These are phyloP conservation scores for Pseudonectria buxi DNA, from an alignment of 2,329 filamentous ascomycete genomes.

Conservation along the genomic window DNA sequence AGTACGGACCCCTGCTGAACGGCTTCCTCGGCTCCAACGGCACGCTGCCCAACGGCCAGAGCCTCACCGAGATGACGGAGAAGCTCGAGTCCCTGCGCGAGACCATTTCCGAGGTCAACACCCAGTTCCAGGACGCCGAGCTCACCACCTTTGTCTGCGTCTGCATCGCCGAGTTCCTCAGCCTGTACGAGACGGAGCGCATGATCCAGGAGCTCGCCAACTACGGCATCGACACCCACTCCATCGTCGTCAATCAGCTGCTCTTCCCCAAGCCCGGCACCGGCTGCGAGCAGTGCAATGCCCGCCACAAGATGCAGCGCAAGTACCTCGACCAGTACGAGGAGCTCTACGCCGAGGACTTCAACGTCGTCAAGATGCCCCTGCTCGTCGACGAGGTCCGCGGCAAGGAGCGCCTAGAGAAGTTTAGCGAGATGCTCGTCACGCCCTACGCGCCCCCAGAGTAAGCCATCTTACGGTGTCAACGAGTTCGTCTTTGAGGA, in stretches of 20 bases:
- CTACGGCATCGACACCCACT: conserved; percentile 93
- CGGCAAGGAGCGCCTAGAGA: conserved; percentile 88
- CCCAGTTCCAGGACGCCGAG: conserved; percentile 94
- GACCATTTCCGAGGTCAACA: conserved; percentile 93
- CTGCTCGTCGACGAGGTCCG: conserved; percentile 90
- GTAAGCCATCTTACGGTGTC: conserved; percentile 25
- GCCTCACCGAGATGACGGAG: conserved; percentile 82
- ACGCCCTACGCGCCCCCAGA: conserved; percentile 66
- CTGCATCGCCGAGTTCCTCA: conserved; percentile 95
- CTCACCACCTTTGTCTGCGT: conserved; percentile 97
- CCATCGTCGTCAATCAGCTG: conserved; percentile 96
- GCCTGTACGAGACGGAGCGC: conserved; percentile 95
- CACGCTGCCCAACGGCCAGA: conserved; percentile 81
- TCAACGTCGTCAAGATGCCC: conserved; percentile 98
- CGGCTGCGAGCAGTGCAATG: conserved; percentile 90
- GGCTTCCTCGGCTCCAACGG: conserved; percentile 76
- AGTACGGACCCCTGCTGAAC: conserved; percentile 95
- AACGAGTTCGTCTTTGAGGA: background rate
- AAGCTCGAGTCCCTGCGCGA: conserved; percentile 91
- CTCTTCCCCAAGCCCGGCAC: conserved; percentile 83
- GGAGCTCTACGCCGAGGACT: conserved; percentile 90
- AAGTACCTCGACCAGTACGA: conserved; percentile 99
- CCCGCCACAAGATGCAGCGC: conserved; percentile 95
- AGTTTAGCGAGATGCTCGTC: conserved; percentile 80
- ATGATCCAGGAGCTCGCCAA: conserved; percentile 97